Conservation (phyloP, 1,139 yeast genomes). For the Nakaseomyces sp. region DNA sequence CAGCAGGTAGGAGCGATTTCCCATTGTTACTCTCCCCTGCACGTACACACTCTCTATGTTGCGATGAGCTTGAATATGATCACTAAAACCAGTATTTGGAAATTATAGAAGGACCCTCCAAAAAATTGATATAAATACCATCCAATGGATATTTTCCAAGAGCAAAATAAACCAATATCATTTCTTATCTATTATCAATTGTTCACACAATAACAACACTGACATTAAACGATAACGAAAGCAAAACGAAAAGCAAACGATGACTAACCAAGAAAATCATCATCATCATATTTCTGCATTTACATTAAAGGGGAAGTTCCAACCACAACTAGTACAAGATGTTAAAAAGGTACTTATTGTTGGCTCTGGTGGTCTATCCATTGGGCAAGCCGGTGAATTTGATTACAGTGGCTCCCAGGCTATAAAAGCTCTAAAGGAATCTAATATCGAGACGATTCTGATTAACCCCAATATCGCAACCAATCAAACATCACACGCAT, state of each 20-base stretch:
- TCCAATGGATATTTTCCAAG: too few relatives aligned
- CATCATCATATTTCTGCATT: slow-evolving; percentile 17
- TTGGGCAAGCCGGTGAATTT: slow-evolving; percentile 99
- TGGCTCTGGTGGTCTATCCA: slow-evolving; percentile 96
- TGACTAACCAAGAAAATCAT: slow-evolving; percentile 3
- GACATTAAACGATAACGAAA: neutral
- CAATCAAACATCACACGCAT: slow-evolving; percentile 89
- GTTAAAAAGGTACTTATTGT: slow-evolving; percentile 83
- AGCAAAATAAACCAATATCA: too few relatives aligned
- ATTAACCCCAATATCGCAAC: slow-evolving; percentile 97
- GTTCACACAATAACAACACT: neutral
- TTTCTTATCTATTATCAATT: too few relatives aligned
- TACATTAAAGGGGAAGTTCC: slow-evolving; percentile 20
- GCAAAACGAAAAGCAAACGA: neutral
- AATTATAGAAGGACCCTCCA: too few relatives aligned
- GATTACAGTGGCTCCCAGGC: slow-evolving; percentile 98
- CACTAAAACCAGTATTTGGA: too few relatives aligned
- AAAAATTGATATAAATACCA: too few relatives aligned
- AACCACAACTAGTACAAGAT: slow-evolving; percentile 53
- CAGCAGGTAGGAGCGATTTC: neutral
- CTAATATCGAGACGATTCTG: slow-evolving; percentile 72
- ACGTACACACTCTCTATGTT: too few relatives aligned
- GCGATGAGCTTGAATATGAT: too few relatives aligned
- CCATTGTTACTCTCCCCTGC: too few relatives aligned
- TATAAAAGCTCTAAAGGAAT: slow-evolving; percentile 89